A percentile compares a stretch with the other conserved stretches of the same genome.
Conservation (phyloP, 106 monocot genomes). For the Acorus calamus region DNA sequence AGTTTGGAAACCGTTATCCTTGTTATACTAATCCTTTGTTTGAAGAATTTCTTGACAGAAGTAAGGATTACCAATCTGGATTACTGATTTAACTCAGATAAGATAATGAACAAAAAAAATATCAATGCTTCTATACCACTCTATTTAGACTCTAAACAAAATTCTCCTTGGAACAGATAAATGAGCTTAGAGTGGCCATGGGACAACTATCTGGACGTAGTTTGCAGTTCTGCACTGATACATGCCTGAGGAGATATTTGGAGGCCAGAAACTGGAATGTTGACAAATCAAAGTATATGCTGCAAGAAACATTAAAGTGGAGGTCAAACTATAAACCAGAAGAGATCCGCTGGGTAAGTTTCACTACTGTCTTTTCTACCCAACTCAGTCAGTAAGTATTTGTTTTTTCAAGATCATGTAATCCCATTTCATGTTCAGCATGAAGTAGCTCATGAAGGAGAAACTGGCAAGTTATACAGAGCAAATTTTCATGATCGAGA, state of each 20-base stretch:
- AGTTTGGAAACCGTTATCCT: too few relatives aligned
- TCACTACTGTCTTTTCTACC: background rate
- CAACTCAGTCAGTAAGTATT: too few relatives aligned
- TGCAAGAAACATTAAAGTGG: conserved; percentile 78
- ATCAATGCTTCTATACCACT: too few relatives aligned
- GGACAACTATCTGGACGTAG: conserved; percentile 39
- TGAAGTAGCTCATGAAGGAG: conserved; percentile 68
- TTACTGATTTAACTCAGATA: too few relatives aligned
- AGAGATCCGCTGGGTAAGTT: conserved; percentile 68
- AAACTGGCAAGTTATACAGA: conserved; percentile 79
- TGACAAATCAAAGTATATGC: conserved; percentile 68
- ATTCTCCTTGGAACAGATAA: conserved; percentile 22
- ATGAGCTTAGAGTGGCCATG: conserved; percentile 44
- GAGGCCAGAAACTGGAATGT: conserved; percentile 77
- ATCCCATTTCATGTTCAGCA: conserved; percentile 20
- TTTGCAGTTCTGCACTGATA: conserved; percentile 41
- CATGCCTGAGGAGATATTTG: conserved; percentile 67
- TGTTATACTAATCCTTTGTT: too few relatives aligned
- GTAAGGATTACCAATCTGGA: too few relatives aligned
- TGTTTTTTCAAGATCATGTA: too few relatives aligned
- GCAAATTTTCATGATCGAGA: conserved; percentile 61
- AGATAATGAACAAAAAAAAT: too few relatives aligned
- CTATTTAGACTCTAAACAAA: too few relatives aligned
- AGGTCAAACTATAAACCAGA: conserved; percentile 63
- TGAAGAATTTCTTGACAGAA: too few relatives aligned